Percentiles rank a stretch among this genome's conserved stretches.
These are phyloP conservation scores for Eucalyptus regnans DNA, from an alignment of 345 rosid genomes.

Conservation along the genomic window DNA sequence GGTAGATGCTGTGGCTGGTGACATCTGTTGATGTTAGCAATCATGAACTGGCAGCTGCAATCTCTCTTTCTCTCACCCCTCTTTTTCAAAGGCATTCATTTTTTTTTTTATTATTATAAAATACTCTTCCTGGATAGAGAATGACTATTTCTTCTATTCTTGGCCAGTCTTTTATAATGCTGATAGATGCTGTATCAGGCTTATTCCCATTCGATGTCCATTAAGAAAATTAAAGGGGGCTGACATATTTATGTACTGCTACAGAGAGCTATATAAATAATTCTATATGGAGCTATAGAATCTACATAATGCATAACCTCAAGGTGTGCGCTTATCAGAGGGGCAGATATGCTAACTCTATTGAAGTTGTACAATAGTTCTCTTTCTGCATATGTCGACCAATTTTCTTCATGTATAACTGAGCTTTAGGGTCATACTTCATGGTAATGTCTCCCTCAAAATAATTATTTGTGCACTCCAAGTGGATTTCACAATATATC, in stretches of 20 bases:
- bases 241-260: not conserved
- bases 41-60: not conserved
- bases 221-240: not conserved
- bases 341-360: not conserved
- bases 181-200: not conserved
- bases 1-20: not conserved
- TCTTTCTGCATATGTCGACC: not conserved
- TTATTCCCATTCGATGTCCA: not conserved
- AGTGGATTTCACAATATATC: not conserved
- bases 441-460: not conserved
- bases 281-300: not conserved
- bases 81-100: not conserved
- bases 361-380: not conserved
- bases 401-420: not conserved
- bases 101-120: not conserved
- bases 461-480: not conserved
- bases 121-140: not conserved
- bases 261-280: not conserved
- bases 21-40: not conserved
- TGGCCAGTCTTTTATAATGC: not conserved
- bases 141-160: not conserved
- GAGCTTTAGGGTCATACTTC: not conserved
- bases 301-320: not conserved
- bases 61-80: not conserved
- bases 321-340: not conserved